Conservation (phyloP, 2,329 filamentous ascomycete genomes). For the Neonectria neomacrospora region DNA sequence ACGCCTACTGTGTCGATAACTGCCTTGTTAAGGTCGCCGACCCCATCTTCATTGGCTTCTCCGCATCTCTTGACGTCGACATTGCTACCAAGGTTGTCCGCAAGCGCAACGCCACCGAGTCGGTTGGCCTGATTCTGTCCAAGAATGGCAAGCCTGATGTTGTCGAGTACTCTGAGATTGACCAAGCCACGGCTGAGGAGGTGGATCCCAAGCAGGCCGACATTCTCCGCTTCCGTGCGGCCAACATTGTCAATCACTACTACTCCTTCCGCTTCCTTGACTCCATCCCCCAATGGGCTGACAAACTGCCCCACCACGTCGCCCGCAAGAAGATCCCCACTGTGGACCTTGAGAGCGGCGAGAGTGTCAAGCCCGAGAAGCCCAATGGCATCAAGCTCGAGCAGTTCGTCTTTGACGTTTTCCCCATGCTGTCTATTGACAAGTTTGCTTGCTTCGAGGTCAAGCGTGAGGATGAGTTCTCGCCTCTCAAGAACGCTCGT, state of each 20-base stretch:
- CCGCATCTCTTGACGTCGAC: constrained; percentile 87
- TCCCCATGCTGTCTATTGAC: constrained; percentile 84
- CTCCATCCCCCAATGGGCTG: constrained; percentile 85
- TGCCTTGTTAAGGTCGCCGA: constrained; percentile 99
- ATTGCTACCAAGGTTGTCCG: constrained; percentile 99
- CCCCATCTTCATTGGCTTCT: constrained; percentile 93
- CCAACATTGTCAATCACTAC: constrained; percentile 99
- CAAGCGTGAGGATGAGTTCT: constrained; percentile 97
- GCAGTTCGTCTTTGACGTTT: constrained; percentile 99
- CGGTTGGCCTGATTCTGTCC: constrained; percentile 90
- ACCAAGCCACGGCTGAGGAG: constrained; percentile 87
- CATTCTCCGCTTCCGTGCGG: constrained; percentile 93
- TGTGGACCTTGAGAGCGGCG: constrained; percentile 79
- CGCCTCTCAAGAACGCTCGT: constrained; percentile 89
- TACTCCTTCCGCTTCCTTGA: constrained; percentile 95
- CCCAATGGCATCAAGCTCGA: constrained; percentile 99
- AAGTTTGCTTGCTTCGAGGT: constrained; percentile 98
- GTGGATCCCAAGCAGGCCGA: constrained; percentile 82
- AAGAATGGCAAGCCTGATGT: constrained; percentile 98
- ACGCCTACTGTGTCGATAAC: constrained; percentile 99
- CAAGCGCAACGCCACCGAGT: constrained; percentile 96
- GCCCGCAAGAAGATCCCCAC: constrained; percentile 98
- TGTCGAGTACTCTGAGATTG: constrained; percentile 98
- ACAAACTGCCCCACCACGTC: constrained; percentile 92
- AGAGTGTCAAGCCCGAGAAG: constrained; percentile 88